Percentiles rank a stretch among this genome's conserved stretches.
These are phyloP conservation scores for Canavalia gladiata DNA, from an alignment of 306 rosid genomes.

Conservation along the genomic window DNA sequence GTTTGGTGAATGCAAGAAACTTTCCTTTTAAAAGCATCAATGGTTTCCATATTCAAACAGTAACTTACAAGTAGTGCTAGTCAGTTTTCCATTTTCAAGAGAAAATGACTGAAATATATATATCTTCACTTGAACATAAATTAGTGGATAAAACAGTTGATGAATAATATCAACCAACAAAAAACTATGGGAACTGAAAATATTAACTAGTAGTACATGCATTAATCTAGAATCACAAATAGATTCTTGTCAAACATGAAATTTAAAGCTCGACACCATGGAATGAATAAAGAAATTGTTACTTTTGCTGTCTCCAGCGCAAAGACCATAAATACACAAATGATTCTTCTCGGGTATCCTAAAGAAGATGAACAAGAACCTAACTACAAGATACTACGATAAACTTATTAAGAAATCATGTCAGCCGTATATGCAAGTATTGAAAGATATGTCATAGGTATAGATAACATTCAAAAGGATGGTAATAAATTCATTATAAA, in stretches of 20 bases:
- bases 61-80: too few species aligned
- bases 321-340: not conserved
- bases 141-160: too few species aligned
- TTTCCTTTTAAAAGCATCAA: not conserved
- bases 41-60: too few species aligned
- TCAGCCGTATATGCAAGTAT: not conserved
- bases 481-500: not conserved
- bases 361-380: not conserved
- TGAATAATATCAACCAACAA: too few species aligned
- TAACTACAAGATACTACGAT: not conserved
- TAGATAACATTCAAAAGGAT: not conserved
- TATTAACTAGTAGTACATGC: not conserved
- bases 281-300: not conserved
- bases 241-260: not conserved
- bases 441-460: not conserved
- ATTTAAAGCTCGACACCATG: not conserved
- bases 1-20: not conserved
- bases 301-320: not conserved
- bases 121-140: too few species aligned
- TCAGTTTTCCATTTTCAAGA: too few species aligned
- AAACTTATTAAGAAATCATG: not conserved
- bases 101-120: too few species aligned
- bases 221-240: not conserved
- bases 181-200: too few species aligned
- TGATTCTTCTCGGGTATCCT: not conserved